Conservation (phyloP, 1,284 basidiomycete genomes). For the Trametes pubescens region DNA sequence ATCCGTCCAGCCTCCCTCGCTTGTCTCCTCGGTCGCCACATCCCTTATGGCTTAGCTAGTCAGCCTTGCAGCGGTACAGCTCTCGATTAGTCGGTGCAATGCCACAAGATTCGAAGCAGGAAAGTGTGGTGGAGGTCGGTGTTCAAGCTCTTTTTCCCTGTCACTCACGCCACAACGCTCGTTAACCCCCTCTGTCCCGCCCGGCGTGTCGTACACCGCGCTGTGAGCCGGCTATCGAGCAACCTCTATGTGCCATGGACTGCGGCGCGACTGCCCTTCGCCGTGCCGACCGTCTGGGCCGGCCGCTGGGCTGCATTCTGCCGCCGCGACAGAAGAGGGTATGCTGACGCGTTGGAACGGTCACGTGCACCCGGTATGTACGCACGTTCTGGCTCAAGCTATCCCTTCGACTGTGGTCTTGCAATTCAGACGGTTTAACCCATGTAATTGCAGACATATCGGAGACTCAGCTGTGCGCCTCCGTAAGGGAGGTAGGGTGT, state of each 20-base stretch:
- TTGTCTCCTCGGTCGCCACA: slow-evolving; percentile 1
- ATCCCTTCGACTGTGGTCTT: neutral
- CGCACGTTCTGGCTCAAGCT: neutral
- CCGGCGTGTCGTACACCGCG: neutral
- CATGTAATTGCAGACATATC: neutral
- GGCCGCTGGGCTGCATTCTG: slow-evolving; percentile 9
- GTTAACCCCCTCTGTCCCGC: neutral
- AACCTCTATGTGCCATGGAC: neutral
- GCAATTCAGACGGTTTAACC: too few relatives aligned
- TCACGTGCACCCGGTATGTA: slow-evolving; percentile 26
- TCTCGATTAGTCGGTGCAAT: neutral
- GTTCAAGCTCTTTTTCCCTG: slow-evolving; percentile 7
- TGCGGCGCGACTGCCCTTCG: slow-evolving; percentile 1
- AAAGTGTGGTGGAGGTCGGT: slow-evolving; percentile 14
- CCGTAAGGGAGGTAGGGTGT: neutral
- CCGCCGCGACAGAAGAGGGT: slow-evolving; percentile 16
- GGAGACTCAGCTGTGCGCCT: neutral
- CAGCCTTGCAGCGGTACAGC: too few relatives aligned
- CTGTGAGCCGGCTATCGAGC: neutral
- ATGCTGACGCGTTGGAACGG: slow-evolving; percentile 32
- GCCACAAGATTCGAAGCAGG: neutral
- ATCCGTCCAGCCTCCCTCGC: neutral
- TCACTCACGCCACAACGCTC: slow-evolving; percentile 1
- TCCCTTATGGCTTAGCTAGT: neutral
- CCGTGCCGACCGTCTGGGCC: slow-evolving; percentile 15